phyloP scores from a whole-genome alignment of 2,329 filamentous ascomycete genomes.

The Paracoccidioides brasiliensis region DNA sequence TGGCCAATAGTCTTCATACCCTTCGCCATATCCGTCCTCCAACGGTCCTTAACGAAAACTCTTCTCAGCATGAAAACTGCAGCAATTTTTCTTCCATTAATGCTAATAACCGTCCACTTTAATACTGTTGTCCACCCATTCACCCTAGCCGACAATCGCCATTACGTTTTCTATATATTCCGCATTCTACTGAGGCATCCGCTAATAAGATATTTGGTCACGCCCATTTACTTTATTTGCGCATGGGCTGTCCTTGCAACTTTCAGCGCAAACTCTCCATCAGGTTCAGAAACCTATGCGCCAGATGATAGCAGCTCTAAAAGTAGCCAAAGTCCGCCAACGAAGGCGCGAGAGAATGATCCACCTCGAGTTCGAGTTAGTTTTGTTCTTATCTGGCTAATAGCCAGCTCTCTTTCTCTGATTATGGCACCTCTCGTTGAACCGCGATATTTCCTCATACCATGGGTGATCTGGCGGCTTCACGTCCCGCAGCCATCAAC shows the following conservation, averaged over 20 bases:
- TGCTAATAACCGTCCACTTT: conserved; percentile 48
- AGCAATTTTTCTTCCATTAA: conserved; percentile 27
- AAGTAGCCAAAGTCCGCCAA: conserved; percentile 6
- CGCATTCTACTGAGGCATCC: conserved; percentile 61
- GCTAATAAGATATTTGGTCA: conserved; percentile 52
- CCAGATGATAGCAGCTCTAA: not conserved
- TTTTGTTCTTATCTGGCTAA: conserved; percentile 50
- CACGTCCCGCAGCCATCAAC: conserved; percentile 46
- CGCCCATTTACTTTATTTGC: conserved; percentile 56
- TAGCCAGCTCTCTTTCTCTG: conserved; percentile 63
- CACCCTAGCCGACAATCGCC: conserved; percentile 87
- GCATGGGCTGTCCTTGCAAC: conserved; percentile 55
- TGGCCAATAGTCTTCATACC: conserved; percentile 57
- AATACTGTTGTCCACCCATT: conserved; percentile 96
- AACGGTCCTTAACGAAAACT: conserved; percentile 17
- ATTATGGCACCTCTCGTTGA: conserved; percentile 86
- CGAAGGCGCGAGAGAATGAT: not conserved
- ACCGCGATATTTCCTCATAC: conserved; percentile 88
- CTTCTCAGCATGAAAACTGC: conserved; percentile 19
- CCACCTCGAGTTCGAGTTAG: conserved; percentile 27
- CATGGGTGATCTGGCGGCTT: conserved; percentile 86
- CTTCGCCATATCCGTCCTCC: conserved; percentile 30
- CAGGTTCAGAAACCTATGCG: not conserved
- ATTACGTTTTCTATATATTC: conserved; percentile 97
- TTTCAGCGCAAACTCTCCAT: conserved; percentile 33